Base-by-base conservation (phyloP, 768 basidiomycete genomes). In the Lactarius vividus region DNA sequence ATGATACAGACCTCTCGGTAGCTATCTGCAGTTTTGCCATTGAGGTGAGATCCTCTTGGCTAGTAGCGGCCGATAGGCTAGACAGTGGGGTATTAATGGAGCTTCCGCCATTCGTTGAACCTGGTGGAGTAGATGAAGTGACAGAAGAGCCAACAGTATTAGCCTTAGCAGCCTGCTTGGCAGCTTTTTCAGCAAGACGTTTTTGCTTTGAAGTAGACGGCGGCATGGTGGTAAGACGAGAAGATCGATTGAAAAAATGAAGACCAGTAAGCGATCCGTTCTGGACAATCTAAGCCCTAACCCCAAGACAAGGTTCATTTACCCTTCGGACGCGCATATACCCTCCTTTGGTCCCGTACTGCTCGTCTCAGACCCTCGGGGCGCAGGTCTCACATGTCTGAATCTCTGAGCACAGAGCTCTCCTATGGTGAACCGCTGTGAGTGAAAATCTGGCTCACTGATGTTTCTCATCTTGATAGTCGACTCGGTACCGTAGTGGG, bases 21-120 rank as follows among this genome's bases (percentile, higher is more conserved):
- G 91, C 94, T 37, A 97, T 74, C 70, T 84, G 88, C 64, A 98
- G 82, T 79, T 93, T 96, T 4, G 89, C 91, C 95, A 98, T 98
- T 4, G 85, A 81, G 31, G 77, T 80, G 62, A 98, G 75, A 74
- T 96, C 90, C 66, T 96, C 96, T 60, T 82, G 81, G 75, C 89
- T 92, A 64, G 77, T 89, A 63, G 89, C 86, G 42, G 92, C 92
- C 44, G 91, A 91, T 72, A 88, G 71, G 73, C 86, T 90, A 28
- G 94, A 96, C 64, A 95, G 74, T 6, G 96, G 94, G 4, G 95
- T 97, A 73, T 85, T 86, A 23, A 79, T 79, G 2, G 84, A 75
- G 71, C 86, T 88, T 16, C 69, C 69, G 53, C 79, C 89, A 74
- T 81, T 82, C 31, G 81, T 81, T 1, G 91, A 91, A 62, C 85